Conservation (phyloP, 345 rosid genomes). For the Syzygium grande region DNA sequence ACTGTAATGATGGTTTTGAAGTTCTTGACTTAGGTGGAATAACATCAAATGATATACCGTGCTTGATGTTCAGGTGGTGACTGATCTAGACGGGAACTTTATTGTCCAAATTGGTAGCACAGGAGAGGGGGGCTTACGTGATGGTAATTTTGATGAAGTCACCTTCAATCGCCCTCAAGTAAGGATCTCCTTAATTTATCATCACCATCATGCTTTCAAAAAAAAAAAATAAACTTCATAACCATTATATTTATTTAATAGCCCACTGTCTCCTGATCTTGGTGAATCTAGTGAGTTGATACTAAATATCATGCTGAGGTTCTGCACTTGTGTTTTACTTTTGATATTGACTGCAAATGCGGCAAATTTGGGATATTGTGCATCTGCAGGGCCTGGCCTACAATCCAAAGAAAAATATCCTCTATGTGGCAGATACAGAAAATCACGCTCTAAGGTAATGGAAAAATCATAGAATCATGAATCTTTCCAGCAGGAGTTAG, state of each 20-base stretch:
- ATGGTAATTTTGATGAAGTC: slow-evolving; percentile 84
- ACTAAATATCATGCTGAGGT: neutral
- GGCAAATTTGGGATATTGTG: slow-evolving; percentile 2
- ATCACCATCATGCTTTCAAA: neutral
- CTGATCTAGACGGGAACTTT: slow-evolving; percentile 81
- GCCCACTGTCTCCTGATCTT: neutral
- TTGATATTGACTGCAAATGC: neutral
- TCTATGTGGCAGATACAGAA: slow-evolving; percentile 93
- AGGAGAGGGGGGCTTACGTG: slow-evolving; percentile 73
- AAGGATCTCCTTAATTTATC: slow-evolving; percentile 5
- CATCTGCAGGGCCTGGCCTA: slow-evolving; percentile 78
- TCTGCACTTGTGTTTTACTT: neutral
- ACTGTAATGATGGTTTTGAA: neutral
- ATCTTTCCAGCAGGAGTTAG: neutral
- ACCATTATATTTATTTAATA: neutral
- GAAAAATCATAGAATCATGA: neutral
- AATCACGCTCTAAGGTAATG: slow-evolving; percentile 90
- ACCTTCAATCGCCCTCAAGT: slow-evolving; percentile 87
- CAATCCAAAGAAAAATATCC: slow-evolving; percentile 76
- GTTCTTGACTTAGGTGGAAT: neutral
- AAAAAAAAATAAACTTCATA: neutral
- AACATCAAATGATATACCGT: neutral
- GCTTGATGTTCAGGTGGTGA: slow-evolving; percentile 56
- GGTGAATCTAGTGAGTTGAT: neutral
- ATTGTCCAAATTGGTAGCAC: slow-evolving; percentile 78